Evolutionary conservation across 176 grass and related monocot genomes (phyloP), one percentile per base, ranked within the genome.

Genomic region (Luzula sylvatica): DNA sequence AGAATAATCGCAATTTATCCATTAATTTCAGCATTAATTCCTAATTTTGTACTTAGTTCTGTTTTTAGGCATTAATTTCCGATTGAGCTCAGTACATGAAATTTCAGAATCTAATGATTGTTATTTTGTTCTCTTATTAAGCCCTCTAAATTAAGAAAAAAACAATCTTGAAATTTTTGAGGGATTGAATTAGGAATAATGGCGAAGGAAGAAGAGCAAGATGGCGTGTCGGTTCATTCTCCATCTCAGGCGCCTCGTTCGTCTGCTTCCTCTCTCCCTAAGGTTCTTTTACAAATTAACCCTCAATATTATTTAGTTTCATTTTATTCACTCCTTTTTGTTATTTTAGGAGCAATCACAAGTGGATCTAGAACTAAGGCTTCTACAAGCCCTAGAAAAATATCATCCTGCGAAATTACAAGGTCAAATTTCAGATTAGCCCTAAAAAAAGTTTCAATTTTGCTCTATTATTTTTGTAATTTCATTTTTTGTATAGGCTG

Each of bases 281-380:
- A 48, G 59, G 59, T 64, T 64, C 2, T 29, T 30, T 64, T 43
- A 13, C 15, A 46, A n/a, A 13, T 46, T 46, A 15, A 11, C 14
- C 29, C 22, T 59, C 25, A 16, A n/a, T 32, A 38, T 18, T 7
- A 52, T 50, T 38, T 8, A 51, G 21, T 59, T 59, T 15, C 38
- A 16, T 43, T 23, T 24, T 23, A n/a, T 24, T n/a, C 41, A 13
- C 16, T 2, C 41, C 23, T 59, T 59, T 41, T 42, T 21, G 13
- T 43, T 9, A 61, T 30, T 76, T 76, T 41, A 76, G 73, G 73
- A 76, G 65, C 73, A 76, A 46, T 76, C 73, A 59, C 73, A 76
- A 43, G 65, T 76, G 40, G 73, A 76, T 11, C 23, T 76, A 58
- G 73, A 76, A 62, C 15, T 76, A 14, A 69, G 19, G 38, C 38